phyloP scores from a whole-genome alignment of 208 protist species.

The Trypanosomatidae sp. region DNA sequence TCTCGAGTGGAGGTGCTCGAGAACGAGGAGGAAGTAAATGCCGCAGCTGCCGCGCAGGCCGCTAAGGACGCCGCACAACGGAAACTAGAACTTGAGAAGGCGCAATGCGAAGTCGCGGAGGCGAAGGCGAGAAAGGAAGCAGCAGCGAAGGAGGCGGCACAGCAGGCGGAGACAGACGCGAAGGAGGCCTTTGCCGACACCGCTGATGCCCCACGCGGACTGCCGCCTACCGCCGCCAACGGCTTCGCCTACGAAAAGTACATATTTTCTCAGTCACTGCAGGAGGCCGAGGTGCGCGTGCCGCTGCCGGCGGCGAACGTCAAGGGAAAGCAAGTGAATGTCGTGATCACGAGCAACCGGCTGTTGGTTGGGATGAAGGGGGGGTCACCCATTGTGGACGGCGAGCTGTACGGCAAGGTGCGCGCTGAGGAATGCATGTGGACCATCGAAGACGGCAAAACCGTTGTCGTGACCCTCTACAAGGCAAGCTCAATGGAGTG shows the following conservation, averaged over 20 bases:
- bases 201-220: slow-evolving; percentile 75
- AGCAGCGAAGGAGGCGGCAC: slow-evolving; percentile 40
- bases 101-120: slow-evolving; percentile 43
- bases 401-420: slow-evolving; percentile 72
- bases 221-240: slow-evolving; percentile 80
- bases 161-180: slow-evolving; percentile 17
- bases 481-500: slow-evolving; percentile 94
- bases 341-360: slow-evolving; percentile 63
- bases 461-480: slow-evolving; percentile 83
- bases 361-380: slow-evolving; percentile 86
- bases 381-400: slow-evolving; percentile 79
- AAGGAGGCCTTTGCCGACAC: slow-evolving; percentile 38
- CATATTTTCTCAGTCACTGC: slow-evolving; percentile 87
- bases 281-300: slow-evolving; percentile 89
- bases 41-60: slow-evolving; percentile 42
- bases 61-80: slow-evolving; percentile 55
- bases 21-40: slow-evolving; percentile 57
- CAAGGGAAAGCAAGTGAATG: slow-evolving; percentile 77
- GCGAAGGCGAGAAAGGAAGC: slow-evolving; percentile 36
- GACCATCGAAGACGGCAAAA: slow-evolving; percentile 91
- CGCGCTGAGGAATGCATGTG: slow-evolving; percentile 90
- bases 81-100: slow-evolving; percentile 55
- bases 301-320: slow-evolving; percentile 65
- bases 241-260: slow-evolving; percentile 90
- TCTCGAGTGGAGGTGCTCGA: slow-evolving; percentile 81